Evolutionary conservation across 225 moss, liverwort and hornwort species (phyloP), one percentile per base, ranked within the genome.

Genomic region (Polytrichum commune): DNA sequence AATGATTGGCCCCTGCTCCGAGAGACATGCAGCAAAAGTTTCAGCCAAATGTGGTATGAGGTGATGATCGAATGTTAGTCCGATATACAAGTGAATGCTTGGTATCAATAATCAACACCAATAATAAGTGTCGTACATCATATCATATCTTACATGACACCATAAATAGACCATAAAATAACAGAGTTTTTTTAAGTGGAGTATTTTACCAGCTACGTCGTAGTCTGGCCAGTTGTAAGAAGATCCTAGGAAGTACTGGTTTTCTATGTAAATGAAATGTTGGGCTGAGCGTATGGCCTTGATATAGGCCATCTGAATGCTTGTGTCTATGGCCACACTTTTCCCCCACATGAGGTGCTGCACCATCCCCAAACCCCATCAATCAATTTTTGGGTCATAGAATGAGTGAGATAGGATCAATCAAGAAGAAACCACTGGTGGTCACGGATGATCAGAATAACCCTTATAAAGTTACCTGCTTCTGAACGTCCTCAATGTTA

Each of bases 151-250:
- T 13, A 46, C 46, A 16, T 46, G 16, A 46, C 46, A 46, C 10
- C 46, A 46, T 3, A 13, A 18, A 53, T 46, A 27, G 27, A 46
- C 38, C 71, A 58, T 54, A 55, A 62, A 23, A 60, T 5, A 8
- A n/a, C 46, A 46, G 3, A 46, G 13, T 46, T 13, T 33, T 8
- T 46, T 18, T 18, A 28, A 55, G 54, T 54, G 68, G 19, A 19
- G 25, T 7, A 69, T 55, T 13, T 46, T 79, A 93, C 93, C 93
- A 71, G 91, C 96, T 65, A 67, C 74, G 58, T 89, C 89, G 71
- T 96, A 96, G 75, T 93, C 89, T 19, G 91, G 93, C 96, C 96
- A 96, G 61, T 83, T 90, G 85, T 93, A 96, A 6, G 96, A 96
- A 27, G 96, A 96, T 74, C 96, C 96, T 27, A 96, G 78, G 60